Evolutionary conservation across 805 yeast genomes (phyloP), one percentile per base, ranked within the genome.

Genomic region (Schizosaccharomyces cryophilus): DNA sequence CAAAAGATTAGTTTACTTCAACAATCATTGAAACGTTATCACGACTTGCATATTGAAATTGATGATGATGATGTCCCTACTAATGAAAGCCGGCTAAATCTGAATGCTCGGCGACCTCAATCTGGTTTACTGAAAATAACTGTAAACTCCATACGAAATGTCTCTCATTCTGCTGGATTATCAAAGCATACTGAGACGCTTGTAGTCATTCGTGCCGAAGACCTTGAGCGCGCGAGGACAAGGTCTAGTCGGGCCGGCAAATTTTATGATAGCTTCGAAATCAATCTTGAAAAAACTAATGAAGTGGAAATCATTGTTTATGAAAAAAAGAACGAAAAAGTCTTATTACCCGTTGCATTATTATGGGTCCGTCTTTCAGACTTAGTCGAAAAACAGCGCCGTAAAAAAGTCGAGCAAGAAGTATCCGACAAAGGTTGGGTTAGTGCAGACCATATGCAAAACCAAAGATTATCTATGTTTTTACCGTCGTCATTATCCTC

Each of bases 291-390:
- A 63, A 87, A 84, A 69, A 96, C 95, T 31, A 87, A 90, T 68
- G 99, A 93, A 72, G 77, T 89, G 55, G 96, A 89, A 67, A 75
- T 93, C 62, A 80, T 89, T 1, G 87, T 93, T 4, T 88, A 84
- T 70, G 98, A 93, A 70, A 83, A 82, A 66, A 61, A 67, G 38
- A 74, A 78, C 13, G 80, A 76, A 62, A 78, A 75, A 60, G n/a
- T 29, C 6, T 73, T 77, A 63, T 80, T 83, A 7, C 97, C 98
- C 0, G 96, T 93, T 6, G 98, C 95, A 7, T 77, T 93, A 47
- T 80, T 85, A 66, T 93, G 98, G 98, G 77, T 90, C 31, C 78
- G 90, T 45, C 75, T 93, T 35, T 82, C 94, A 3, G 99, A 93
- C 71, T 79, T 93, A 54, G 88, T 94, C 0, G 99, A 93, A 73